These are phyloP conservation scores for Melocanna baccifera DNA, from an alignment of 176 grass and related monocot species.

Conservation along the genomic window DNA sequence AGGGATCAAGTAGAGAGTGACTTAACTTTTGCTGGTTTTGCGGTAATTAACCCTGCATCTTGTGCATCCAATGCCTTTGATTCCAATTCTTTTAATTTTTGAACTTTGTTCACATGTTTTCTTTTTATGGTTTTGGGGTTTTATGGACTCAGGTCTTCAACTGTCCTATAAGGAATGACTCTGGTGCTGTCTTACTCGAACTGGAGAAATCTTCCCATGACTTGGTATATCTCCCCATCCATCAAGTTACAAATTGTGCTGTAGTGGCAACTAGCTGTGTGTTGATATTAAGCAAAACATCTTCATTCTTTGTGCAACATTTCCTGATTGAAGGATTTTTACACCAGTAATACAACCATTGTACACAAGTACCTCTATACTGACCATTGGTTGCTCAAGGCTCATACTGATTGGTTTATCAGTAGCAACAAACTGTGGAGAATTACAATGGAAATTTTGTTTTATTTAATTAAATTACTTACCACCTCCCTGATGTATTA, in stretches of 20 bases:
- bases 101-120: background rate
- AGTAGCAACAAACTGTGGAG: background rate
- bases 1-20: slow-evolving; percentile 82
- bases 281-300: background rate
- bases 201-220: slow-evolving; percentile 92
- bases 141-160: slow-evolving; percentile 75
- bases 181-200: slow-evolving; percentile 71
- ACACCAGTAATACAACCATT: background rate
- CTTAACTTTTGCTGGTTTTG: slow-evolving; percentile 94
- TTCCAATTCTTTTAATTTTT: background rate
- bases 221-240: slow-evolving; percentile 60
- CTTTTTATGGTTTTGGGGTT: slow-evolving; percentile 8
- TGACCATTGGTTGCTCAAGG: background rate
- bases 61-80: background rate
- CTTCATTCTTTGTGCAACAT: background rate
- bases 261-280: background rate
- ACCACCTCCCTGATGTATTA: slow-evolving; percentile 37
- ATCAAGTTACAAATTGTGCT: background rate
- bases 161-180: slow-evolving; percentile 92
- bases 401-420: background rate
- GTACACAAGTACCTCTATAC: background rate
- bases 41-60: slow-evolving; percentile 46
- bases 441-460: background rate
- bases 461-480: slow-evolving; percentile 33
- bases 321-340: background rate